These are phyloP conservation scores for Trichomonascaceae sp. DNA, from an alignment of 1,139 yeast species.

Conservation along the genomic window DNA sequence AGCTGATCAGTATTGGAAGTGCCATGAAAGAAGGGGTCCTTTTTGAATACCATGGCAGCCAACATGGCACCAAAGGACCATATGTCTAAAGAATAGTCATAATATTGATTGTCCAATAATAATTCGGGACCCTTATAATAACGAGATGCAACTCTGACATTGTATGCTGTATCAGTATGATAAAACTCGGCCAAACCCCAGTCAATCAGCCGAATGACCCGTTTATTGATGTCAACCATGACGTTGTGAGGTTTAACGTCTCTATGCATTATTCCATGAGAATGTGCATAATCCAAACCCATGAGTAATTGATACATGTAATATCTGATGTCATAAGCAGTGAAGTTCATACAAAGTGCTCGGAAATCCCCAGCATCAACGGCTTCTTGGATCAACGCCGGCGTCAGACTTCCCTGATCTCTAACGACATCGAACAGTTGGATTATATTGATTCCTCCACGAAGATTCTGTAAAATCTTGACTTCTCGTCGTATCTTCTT, in stretches of 20 bases:
- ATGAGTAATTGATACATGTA: conserved; percentile 79
- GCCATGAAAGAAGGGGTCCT: conserved; percentile 95
- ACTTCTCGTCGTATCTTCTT: conserved; percentile 91
- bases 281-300: conserved; percentile 85
- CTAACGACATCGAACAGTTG: conserved; percentile 72
- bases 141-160: conserved; percentile 91
- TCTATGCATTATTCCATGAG: conserved; percentile 94
- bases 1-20: conserved; percentile 90
- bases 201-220: conserved; percentile 70
- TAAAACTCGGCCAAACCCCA: conserved; percentile 98
- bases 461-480: conserved; percentile 74
- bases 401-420: conserved; percentile 83
- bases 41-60: conserved; percentile 92
- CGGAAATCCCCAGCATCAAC: conserved; percentile 83
- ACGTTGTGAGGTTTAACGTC: conserved; percentile 96
- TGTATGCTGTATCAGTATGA: conserved; percentile 85
- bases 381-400: conserved; percentile 82
- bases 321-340: conserved; percentile 68
- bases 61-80: conserved; percentile 97
- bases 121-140: conserved; percentile 94
- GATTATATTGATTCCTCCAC: conserved; percentile 75
- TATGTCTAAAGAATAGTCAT: conserved; percentile 84
- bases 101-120: conserved; percentile 76
- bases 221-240: conserved; percentile 80
- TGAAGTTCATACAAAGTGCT: conserved; percentile 74